Evolutionary conservation across 306 rosid genomes (phyloP).

Genomic region (Citrullus mucosospermus): DNA sequence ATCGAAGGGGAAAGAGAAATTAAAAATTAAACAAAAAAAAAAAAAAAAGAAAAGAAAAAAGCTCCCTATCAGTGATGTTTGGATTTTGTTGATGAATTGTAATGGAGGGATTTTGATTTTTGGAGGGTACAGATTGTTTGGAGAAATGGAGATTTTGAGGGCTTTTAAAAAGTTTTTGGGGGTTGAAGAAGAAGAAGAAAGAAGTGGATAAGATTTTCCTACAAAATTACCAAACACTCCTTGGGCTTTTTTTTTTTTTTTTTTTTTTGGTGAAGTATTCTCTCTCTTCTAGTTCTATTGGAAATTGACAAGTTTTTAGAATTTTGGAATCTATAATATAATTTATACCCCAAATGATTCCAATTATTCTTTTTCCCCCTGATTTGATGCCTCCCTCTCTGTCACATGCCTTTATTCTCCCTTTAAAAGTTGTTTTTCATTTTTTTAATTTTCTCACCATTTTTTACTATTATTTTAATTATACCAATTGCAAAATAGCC

Average conservation of each 20-base stretch:
- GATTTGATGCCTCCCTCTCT: constrained; percentile 6
- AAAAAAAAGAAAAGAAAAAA: not conserved
- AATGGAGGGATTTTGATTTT: not conserved
- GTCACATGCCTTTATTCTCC: constrained; percentile 1
- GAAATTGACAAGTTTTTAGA: not conserved
- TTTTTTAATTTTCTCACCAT: not conserved
- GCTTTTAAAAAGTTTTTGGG: not conserved
- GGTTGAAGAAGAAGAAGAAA: not conserved
- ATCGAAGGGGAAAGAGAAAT: constrained; percentile 4
- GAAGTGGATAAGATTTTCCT: not conserved
- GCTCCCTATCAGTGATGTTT: not conserved
- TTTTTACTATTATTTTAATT: no score
- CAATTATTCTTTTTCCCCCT: constrained; percentile 1
- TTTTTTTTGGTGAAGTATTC: not conserved
- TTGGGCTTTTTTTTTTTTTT: not conserved
- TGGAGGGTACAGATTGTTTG: not conserved
- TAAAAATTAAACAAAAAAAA: no score
- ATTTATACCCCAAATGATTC: not conserved
- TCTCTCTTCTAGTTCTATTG: not conserved
- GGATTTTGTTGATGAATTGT: no score
- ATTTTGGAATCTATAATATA: not conserved
- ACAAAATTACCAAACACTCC: not conserved
- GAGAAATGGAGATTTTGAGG: not conserved
- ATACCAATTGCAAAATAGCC: no score
- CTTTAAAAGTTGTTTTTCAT: not conserved